Conservation (phyloP, 2,329 filamentous ascomycete species). For the Triangularia setosa region DNA sequence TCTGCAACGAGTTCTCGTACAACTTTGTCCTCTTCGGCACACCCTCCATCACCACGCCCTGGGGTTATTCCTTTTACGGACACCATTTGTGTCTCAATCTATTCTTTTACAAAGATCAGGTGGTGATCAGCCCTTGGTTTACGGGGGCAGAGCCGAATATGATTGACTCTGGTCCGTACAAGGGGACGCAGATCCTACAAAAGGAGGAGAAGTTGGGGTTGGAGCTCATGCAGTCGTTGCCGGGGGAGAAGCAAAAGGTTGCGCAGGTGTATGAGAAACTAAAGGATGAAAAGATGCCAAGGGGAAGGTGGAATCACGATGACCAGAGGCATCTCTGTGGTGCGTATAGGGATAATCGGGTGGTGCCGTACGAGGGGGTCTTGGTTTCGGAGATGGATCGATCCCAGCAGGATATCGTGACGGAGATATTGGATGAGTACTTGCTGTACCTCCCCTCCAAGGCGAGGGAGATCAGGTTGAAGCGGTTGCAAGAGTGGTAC, state of each 20-base stretch:
- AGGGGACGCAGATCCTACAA: constrained; percentile 63
- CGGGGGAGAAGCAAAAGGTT: constrained; percentile 39
- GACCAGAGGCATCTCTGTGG: constrained; percentile 76
- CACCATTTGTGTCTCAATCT: constrained; percentile 73
- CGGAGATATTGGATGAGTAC: constrained; percentile 59
- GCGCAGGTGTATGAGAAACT: constrained; percentile 58
- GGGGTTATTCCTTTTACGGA: constrained; percentile 74
- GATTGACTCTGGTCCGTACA: constrained; percentile 61
- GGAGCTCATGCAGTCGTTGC: constrained; percentile 64
- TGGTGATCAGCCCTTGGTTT: constrained; percentile 70
- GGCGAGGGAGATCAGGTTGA: constrained; percentile 52
- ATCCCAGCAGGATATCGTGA: constrained; percentile 51
- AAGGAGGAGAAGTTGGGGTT: constrained; percentile 62
- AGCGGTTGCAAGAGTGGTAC: constrained; percentile 52
- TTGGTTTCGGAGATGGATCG: constrained; percentile 45
- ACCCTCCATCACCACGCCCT: constrained; percentile 54
- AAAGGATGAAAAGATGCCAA: constrained; percentile 62
- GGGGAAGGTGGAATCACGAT: constrained; percentile 72
- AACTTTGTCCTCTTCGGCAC: constrained; percentile 70
- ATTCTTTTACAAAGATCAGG: constrained; percentile 61
- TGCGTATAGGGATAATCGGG: constrained; percentile 72
- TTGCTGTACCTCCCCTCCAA: constrained; percentile 61
- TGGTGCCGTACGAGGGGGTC: constrained; percentile 71
- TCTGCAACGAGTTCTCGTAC: constrained; percentile 74
- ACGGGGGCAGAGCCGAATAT: constrained; percentile 76